phyloP scores from a whole-genome alignment of 2,329 filamentous ascomycete genomes.

The Didymella pomorum region DNA sequence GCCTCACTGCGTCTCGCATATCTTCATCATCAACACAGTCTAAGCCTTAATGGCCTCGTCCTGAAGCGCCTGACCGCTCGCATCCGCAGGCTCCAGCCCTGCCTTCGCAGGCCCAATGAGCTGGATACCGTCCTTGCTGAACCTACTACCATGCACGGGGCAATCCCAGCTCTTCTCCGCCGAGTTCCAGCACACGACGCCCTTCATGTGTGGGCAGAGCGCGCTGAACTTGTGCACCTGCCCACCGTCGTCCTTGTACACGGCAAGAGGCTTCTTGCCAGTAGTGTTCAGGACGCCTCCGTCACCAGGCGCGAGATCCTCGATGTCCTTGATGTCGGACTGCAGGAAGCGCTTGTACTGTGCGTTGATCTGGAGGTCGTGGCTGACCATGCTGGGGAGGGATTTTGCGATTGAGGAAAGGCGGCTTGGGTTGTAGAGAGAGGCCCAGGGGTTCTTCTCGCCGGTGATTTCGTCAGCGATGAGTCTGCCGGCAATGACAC shows the following conservation, averaged over 20 bases:
- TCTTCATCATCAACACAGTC: background rate
- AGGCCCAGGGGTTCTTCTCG: slow-evolving; percentile 59
- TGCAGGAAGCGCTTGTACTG: slow-evolving; percentile 65
- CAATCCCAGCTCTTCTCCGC: slow-evolving; percentile 56
- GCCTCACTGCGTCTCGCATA: background rate
- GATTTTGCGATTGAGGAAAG: slow-evolving; percentile 56
- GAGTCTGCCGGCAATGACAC: slow-evolving; percentile 61
- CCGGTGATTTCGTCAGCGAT: slow-evolving; percentile 64
- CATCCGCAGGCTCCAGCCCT: slow-evolving; percentile 45
- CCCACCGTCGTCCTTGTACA: slow-evolving; percentile 65
- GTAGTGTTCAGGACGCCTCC: slow-evolving; percentile 63
- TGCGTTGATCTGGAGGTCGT: slow-evolving; percentile 64
- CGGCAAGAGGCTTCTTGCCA: slow-evolving; percentile 58
- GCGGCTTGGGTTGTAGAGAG: slow-evolving; percentile 61
- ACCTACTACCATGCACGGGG: slow-evolving; percentile 57
- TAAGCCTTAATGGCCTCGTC: slow-evolving; percentile 24
- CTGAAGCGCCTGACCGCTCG: slow-evolving; percentile 37
- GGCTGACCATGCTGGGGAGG: slow-evolving; percentile 56
- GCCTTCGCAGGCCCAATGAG: slow-evolving; percentile 53
- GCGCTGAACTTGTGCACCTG: slow-evolving; percentile 61
- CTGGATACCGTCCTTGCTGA: slow-evolving; percentile 54
- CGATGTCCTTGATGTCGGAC: slow-evolving; percentile 64
- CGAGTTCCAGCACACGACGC: slow-evolving; percentile 65
- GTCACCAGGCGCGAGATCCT: slow-evolving; percentile 59
- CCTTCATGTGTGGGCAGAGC: slow-evolving; percentile 65